A percentile compares a stretch with the other conserved stretches of the same genome.
These are phyloP conservation scores for Escovopsis sp. DNA, from an alignment of 2,329 filamentous ascomycete genomes.

Conservation along the genomic window DNA sequence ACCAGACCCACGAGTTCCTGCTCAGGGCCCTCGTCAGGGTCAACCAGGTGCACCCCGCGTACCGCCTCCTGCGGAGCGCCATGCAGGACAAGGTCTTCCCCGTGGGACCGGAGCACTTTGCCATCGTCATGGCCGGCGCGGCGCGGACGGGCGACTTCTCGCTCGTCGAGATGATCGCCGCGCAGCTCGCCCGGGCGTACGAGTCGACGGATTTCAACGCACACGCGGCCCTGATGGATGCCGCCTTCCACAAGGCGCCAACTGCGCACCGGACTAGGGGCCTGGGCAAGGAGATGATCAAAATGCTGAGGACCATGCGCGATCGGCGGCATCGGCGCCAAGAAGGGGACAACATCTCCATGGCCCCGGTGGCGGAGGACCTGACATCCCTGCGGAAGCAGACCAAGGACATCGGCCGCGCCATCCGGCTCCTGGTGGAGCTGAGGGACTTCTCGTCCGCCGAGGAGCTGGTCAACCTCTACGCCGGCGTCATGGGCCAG, in stretches of 20 bases:
- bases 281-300: constrained; percentile 16
- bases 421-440: constrained; percentile 20
- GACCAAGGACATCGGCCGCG: constrained; percentile 17
- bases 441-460: constrained; percentile 36
- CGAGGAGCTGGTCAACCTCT: constrained; percentile 41
- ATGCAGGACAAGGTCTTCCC: constrained; percentile 29
- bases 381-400: constrained; percentile 13
- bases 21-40: constrained; percentile 34
- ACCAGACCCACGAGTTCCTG: constrained; percentile 34
- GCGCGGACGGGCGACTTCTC: constrained; percentile 28
- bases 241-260: constrained; percentile 16
- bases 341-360: not conserved
- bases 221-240: constrained; percentile 28
- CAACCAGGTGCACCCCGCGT: constrained; percentile 34
- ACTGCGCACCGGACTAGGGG: constrained; percentile 12
- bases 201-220: constrained; percentile 28
- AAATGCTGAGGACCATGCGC: constrained; percentile 14
- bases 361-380: constrained; percentile 6
- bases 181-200: constrained; percentile 27
- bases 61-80: constrained; percentile 31
- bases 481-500: constrained; percentile 26
- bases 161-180: constrained; percentile 27
- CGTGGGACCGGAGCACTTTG: constrained; percentile 34
- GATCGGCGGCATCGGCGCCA: not conserved
- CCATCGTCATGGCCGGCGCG: constrained; percentile 38